phyloP scores from a whole-genome alignment of 176 grass and related monocot genomes.

The Raddia distichophylla region DNA sequence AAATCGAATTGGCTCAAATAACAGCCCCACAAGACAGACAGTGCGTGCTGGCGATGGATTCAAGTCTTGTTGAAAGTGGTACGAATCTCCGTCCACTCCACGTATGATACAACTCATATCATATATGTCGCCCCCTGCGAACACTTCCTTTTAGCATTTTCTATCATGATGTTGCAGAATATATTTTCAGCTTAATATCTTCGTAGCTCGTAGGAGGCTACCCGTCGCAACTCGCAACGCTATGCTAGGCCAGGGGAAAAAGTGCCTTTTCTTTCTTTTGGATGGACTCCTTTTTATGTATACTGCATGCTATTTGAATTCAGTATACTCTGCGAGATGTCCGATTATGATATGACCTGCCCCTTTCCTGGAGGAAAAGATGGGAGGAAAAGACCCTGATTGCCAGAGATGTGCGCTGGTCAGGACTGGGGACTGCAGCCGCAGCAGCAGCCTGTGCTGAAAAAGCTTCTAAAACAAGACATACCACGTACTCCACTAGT shows the following conservation, averaged over 20 bases:
- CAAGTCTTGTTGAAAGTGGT: constrained; percentile 11
- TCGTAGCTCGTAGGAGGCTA: not conserved
- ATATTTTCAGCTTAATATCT: constrained; percentile 36
- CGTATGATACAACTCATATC: constrained; percentile 27
- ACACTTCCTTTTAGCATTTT: constrained; percentile 9
- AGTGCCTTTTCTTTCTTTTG: constrained; percentile 16
- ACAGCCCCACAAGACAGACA: too few relatives aligned
- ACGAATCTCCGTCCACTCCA: constrained; percentile 1
- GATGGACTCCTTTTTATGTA: constrained; percentile 36
- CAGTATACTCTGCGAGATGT: constrained; percentile 17
- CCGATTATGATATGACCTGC: constrained; percentile 39
- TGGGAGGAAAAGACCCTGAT: constrained; percentile 27
- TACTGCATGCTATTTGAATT: constrained; percentile 26
- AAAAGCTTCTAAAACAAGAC: not conserved
- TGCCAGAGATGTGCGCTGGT: not conserved
- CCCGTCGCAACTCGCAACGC: constrained; percentile 2
- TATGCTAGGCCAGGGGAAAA: not conserved
- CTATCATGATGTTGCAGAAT: constrained; percentile 36
- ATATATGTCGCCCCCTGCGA: not conserved
- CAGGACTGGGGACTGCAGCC: not conserved
- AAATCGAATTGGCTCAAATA: too few relatives aligned
- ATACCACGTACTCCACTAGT: not conserved
- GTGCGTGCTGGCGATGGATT: too few relatives aligned
- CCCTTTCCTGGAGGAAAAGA: constrained; percentile 37
- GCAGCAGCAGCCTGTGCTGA: not conserved